Evolutionary conservation across 169 alveolate species (phyloP).

Genomic region (Plasmodium chabaudi): DNA sequence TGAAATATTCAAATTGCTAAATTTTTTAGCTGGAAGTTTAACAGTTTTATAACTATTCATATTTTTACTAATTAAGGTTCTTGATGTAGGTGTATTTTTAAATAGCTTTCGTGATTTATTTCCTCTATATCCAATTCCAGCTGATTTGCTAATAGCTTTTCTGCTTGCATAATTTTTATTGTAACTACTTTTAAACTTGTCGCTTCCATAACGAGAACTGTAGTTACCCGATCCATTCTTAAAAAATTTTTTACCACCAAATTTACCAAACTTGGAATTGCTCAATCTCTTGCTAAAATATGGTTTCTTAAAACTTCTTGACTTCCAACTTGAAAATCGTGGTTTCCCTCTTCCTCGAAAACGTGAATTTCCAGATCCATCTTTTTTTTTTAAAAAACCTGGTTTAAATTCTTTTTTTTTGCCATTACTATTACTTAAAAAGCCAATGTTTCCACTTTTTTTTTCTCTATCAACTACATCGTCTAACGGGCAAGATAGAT

Average conservation of each 20-base stretch:
- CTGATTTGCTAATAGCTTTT: slow-evolving; percentile 14
- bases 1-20: slow-evolving; percentile 60
- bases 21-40: slow-evolving; percentile 12
- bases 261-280: slow-evolving; percentile 24
- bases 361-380: slow-evolving; percentile 42
- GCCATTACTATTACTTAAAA: slow-evolving; percentile 21
- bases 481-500: slow-evolving; percentile 66
- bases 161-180: slow-evolving; percentile 43
- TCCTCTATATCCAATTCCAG: slow-evolving; percentile 23
- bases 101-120: slow-evolving; percentile 59
- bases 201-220: slow-evolving; percentile 46
- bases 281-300: slow-evolving; percentile 50
- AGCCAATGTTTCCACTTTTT: slow-evolving; percentile 55
- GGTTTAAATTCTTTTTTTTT: slow-evolving; percentile 43
- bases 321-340: slow-evolving; percentile 34
- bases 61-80: slow-evolving; percentile 33
- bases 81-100: slow-evolving; percentile 31
- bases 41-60: slow-evolving; percentile 56
- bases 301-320: slow-evolving; percentile 68
- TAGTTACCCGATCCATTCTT: slow-evolving; percentile 11
- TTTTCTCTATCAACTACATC: slow-evolving; percentile 71
- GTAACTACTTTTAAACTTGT: slow-evolving; percentile 29
- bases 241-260: slow-evolving; percentile 28
- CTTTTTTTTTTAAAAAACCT: slow-evolving; percentile 41
- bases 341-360: slow-evolving; percentile 54